These are phyloP conservation scores for sorghum (Sorghum bicolor) DNA, from an alignment of 176 grass and related monocot species.

Conservation along the genomic window DNA sequence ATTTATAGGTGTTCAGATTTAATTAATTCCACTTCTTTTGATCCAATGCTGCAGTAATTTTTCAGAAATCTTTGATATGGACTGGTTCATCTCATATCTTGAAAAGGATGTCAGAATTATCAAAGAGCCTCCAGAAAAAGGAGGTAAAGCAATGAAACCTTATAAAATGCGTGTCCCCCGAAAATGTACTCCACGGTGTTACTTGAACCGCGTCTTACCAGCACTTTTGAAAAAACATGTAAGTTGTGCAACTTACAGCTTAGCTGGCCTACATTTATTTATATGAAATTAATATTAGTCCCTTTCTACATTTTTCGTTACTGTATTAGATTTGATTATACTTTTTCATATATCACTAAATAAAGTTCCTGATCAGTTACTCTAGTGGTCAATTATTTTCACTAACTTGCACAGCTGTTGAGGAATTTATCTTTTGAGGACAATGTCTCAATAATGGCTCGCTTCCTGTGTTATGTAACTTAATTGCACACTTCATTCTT, in stretches of 20 bases:
- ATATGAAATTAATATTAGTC: not conserved
- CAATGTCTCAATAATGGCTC: slow-evolving; percentile 2
- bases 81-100: slow-evolving; percentile 70
- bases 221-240: slow-evolving; percentile 81
- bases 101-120: slow-evolving; percentile 69
- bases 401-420: not conserved
- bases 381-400: not conserved
- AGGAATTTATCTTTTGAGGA: not conserved
- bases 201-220: slow-evolving; percentile 67
- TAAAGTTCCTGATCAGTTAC: not conserved
- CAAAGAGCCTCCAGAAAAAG: slow-evolving; percentile 62
- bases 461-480: slow-evolving; percentile 4
- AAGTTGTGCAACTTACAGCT: slow-evolving; percentile 23
- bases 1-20: slow-evolving; percentile 9
- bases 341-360: not conserved
- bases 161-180: slow-evolving; percentile 72
- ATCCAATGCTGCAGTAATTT: slow-evolving; percentile 58
- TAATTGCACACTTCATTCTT: not conserved
- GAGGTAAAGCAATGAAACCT: slow-evolving; percentile 46
- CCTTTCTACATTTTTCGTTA: not conserved
- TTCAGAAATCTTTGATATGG: slow-evolving; percentile 73
- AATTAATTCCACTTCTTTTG: slow-evolving; percentile 17
- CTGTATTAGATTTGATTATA: not conserved
- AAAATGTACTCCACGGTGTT: slow-evolving; percentile 67
- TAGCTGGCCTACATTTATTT: not conserved